Evolutionary conservation across 2,329 filamentous ascomycete species (phyloP).

Genomic region (Aspergillaceae sp.): DNA sequence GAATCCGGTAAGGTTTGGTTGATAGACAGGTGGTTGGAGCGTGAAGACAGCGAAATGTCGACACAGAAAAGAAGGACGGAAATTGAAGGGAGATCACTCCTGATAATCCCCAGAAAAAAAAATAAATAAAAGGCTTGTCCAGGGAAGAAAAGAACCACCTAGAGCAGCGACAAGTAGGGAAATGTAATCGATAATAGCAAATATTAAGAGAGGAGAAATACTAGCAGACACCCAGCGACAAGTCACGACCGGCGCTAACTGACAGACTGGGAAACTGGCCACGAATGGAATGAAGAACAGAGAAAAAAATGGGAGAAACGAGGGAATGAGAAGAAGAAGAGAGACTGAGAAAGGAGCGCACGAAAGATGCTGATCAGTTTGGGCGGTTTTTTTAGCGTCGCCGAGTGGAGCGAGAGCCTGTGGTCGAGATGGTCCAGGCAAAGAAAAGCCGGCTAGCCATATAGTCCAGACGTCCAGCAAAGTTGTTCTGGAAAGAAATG

Average conservation of each 20-base stretch:
- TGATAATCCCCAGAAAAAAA: neutral
- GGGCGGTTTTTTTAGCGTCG: neutral
- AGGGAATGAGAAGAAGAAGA: conserved; percentile 2
- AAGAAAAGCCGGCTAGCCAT: neutral
- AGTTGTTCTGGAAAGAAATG: neutral
- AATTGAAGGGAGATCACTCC: neutral
- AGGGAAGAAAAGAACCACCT: neutral
- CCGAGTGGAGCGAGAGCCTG: neutral
- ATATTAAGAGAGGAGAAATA: too few relatives aligned
- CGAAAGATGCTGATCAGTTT: neutral
- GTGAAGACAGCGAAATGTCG: neutral
- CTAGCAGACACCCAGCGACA: neutral
- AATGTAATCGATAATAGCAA: neutral
- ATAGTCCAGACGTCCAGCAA: neutral
- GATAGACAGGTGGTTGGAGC: too few relatives aligned
- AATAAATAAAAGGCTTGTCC: too few relatives aligned
- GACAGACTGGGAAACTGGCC: neutral
- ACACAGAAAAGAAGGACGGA: neutral
- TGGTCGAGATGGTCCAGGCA: too few relatives aligned
- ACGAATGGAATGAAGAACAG: neutral
- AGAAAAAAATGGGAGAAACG: neutral
- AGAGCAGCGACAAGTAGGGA: neutral
- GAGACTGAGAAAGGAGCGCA: conserved; percentile 1
- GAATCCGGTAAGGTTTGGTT: too few relatives aligned
- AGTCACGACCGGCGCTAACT: neutral